Conservation (phyloP, 768 basidiomycete genomes). For the Naganishia onofrii region DNA sequence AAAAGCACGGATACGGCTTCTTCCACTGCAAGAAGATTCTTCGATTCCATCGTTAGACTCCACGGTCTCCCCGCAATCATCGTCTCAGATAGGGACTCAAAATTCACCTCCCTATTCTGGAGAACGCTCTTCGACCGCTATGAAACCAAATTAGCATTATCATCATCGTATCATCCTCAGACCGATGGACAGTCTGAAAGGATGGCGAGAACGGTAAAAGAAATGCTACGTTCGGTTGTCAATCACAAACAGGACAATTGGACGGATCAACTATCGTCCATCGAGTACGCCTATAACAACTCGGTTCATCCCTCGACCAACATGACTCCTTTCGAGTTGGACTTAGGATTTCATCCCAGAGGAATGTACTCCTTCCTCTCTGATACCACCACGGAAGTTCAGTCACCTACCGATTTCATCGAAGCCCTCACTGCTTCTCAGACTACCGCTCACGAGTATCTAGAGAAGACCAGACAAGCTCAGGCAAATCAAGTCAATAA, state of each 20-base stretch:
- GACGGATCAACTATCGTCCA: background rate
- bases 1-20: conserved; percentile 42
- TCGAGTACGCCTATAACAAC: conserved; percentile 13
- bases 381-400: conserved; percentile 1
- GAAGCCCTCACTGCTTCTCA: background rate
- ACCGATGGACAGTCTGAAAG: conserved; percentile 52
- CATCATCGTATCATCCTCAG: conserved; percentile 56
- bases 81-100: conserved; percentile 54
- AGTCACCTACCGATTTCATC: background rate
- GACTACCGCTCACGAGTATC: background rate
- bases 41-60: conserved; percentile 8
- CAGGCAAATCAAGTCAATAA: background rate
- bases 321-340: conserved; percentile 6
- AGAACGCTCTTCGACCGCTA: conserved; percentile 46
- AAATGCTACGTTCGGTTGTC: conserved; percentile 27
- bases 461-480: background rate
- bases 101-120: conserved; percentile 57
- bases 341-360: conserved; percentile 13
- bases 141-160: conserved; percentile 51
- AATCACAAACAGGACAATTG: conserved; percentile 43
- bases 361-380: background rate
- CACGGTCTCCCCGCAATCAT: conserved; percentile 54
- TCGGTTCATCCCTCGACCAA: background rate
- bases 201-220: conserved; percentile 35
- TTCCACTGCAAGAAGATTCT: conserved; percentile 37